phyloP scores from a whole-genome alignment of 331 rosid species.

The Saraca asoca region DNA sequence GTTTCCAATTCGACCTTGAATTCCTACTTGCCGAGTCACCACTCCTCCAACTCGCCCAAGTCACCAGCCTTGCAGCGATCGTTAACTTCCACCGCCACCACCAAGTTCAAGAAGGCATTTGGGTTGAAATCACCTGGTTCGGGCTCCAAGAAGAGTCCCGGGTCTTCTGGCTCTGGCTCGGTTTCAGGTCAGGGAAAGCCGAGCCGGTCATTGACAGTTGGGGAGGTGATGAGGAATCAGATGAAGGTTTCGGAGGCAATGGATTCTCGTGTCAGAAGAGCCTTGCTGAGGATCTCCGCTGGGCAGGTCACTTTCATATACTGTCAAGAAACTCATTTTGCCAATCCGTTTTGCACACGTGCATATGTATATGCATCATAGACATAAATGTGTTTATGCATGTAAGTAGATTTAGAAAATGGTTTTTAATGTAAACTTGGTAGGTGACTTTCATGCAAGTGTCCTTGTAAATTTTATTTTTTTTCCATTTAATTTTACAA shows the following conservation, averaged over 20 bases:
- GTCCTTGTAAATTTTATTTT: neutral
- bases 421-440: slow-evolving; percentile 37
- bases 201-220: slow-evolving; percentile 69
- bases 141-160: slow-evolving; percentile 85
- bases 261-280: slow-evolving; percentile 84
- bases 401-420: slow-evolving; percentile 25
- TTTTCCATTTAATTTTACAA: neutral
- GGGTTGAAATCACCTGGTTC: slow-evolving; percentile 91
- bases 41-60: slow-evolving; percentile 49
- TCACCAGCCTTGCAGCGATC: slow-evolving; percentile 80
- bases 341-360: neutral
- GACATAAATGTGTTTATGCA: neutral
- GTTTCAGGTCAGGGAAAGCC: slow-evolving; percentile 65
- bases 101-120: slow-evolving; percentile 93
- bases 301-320: slow-evolving; percentile 69
- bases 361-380: neutral
- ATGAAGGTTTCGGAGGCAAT: slow-evolving; percentile 85
- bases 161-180: slow-evolving; percentile 64
- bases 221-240: slow-evolving; percentile 82
- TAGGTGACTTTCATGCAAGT: slow-evolving; percentile 5
- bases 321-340: neutral
- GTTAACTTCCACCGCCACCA: slow-evolving; percentile 87
- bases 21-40: slow-evolving; percentile 54
- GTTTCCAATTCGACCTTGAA: slow-evolving; percentile 41
- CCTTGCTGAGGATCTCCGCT: slow-evolving; percentile 81